Percentiles rank a stretch among this genome's conserved stretches.
These are phyloP conservation scores for Candida glucosophila DNA, from an alignment of 1,139 yeast species.

Conservation along the genomic window DNA sequence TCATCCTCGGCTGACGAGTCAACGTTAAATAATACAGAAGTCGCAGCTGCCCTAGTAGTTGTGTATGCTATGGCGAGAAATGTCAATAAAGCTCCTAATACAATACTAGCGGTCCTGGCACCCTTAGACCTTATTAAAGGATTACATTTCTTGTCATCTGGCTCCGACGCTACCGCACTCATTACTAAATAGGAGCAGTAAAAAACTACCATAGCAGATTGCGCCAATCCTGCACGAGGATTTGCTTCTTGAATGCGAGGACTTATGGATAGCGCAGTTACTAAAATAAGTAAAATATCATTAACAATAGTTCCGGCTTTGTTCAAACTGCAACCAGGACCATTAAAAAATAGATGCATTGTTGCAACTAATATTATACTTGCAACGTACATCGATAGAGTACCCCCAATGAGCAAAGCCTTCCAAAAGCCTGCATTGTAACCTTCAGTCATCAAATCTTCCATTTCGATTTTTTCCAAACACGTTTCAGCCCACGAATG, in stretches of 20 bases:
- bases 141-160: conserved; percentile 87
- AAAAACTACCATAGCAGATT: conserved; percentile 89
- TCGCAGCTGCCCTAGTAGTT: conserved; percentile 91
- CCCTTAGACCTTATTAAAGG: conserved; percentile 86
- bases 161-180: conserved; percentile 94
- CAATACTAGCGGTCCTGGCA: conserved; percentile 81
- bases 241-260: conserved; percentile 86
- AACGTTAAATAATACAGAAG: conserved; percentile 47
- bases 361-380: conserved; percentile 63
- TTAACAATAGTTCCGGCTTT: conserved; percentile 80
- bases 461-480: conserved; percentile 79
- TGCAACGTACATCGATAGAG: conserved; percentile 73
- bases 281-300: conserved; percentile 51
- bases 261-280: conserved; percentile 66
- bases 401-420: conserved; percentile 73
- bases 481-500: conserved; percentile 99
- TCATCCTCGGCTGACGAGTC: conserved; percentile 10
- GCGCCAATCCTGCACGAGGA: conserved; percentile 95
- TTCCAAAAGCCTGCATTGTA: conserved; percentile 62
- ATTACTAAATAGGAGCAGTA: conserved; percentile 88
- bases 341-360: conserved; percentile 81
- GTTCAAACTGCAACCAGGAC: conserved; percentile 83
- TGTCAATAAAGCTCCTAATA: conserved; percentile 88
- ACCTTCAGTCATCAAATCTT: conserved; percentile 61
- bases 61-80: conserved; percentile 95